A percentile compares a stretch with the other conserved stretches of the same genome.
phyloP scores from a whole-genome alignment of 495 filamentous ascomycete species.

The Penicillium psychrofluorescens region DNA sequence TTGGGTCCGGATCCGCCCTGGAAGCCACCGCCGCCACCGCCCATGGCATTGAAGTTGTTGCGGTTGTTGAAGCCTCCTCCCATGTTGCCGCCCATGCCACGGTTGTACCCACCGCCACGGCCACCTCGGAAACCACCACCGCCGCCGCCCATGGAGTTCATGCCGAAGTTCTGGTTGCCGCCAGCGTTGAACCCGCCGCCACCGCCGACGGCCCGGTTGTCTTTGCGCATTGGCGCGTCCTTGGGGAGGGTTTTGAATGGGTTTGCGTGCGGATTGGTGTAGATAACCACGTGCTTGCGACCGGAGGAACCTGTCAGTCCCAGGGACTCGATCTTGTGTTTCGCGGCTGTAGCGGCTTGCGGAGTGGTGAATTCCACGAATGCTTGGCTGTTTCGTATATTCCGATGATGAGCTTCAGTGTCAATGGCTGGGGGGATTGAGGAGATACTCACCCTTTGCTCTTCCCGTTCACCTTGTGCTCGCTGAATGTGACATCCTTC shows the following conservation, averaged over 20 bases:
- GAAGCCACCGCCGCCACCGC: constrained; percentile 45
- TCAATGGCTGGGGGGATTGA: background rate
- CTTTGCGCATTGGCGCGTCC: constrained; percentile 71
- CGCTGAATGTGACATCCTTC: constrained; percentile 89
- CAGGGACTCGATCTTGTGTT: constrained; percentile 68
- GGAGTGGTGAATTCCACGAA: constrained; percentile 80
- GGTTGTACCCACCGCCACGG: constrained; percentile 6
- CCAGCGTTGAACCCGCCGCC: constrained; percentile 15
- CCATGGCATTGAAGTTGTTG: constrained; percentile 26
- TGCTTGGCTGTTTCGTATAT: constrained; percentile 58
- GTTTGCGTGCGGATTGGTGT: constrained; percentile 69
- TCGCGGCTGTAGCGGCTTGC: constrained; percentile 80
- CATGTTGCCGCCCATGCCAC: constrained; percentile 12
- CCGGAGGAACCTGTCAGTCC: constrained; percentile 42
- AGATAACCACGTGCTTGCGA: constrained; percentile 67
- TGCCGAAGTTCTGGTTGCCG: constrained; percentile 27
- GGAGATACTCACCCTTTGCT: constrained; percentile 73
- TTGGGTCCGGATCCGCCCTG: constrained; percentile 31
- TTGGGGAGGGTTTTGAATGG: constrained; percentile 91
- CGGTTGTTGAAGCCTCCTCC: constrained; percentile 41
- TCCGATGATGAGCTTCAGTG: background rate
- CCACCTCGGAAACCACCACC: background rate
- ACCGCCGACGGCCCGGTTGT: constrained; percentile 24
- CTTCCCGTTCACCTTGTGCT: constrained; percentile 98
- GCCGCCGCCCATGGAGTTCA: constrained; percentile 19